Conservation (phyloP, 139 green algal genomes). For the Micromonas pusilla region DNA sequence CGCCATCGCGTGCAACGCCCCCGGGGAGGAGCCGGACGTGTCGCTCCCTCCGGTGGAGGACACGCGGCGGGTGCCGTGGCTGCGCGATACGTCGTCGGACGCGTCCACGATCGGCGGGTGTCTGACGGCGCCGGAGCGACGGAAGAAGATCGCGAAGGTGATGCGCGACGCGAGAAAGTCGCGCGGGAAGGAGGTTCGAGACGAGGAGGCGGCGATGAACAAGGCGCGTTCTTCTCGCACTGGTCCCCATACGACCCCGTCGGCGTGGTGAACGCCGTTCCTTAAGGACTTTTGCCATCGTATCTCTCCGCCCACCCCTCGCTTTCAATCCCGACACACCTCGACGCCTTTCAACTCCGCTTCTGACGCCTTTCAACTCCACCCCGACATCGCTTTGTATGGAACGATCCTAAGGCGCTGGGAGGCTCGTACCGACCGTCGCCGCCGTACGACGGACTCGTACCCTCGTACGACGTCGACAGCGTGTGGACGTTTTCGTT, state of each 20-base stretch:
- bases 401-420: too few relatives aligned
- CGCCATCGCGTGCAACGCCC: neutral
- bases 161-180: neutral
- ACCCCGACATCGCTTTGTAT: too few relatives aligned
- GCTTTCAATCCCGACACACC: too few relatives aligned
- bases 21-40: neutral
- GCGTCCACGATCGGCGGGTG: neutral
- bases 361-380: too few relatives aligned
- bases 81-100: neutral
- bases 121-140: neutral
- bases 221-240: too few relatives aligned
- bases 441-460: neutral
- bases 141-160: neutral
- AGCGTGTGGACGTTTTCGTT: constrained; percentile 13
- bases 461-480: constrained; percentile 16
- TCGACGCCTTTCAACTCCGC: too few relatives aligned
- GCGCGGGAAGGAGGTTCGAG: neutral
- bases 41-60: neutral
- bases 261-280: too few relatives aligned
- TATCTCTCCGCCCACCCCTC: too few relatives aligned
- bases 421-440: too few relatives aligned
- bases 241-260: too few relatives aligned
- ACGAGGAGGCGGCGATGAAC: too few relatives aligned
- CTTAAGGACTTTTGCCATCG: too few relatives aligned
- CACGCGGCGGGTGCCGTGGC: neutral